Evolutionary conservation across 2,329 filamentous ascomycete genomes (phyloP).

Genomic region (Saccharata proteae): DNA sequence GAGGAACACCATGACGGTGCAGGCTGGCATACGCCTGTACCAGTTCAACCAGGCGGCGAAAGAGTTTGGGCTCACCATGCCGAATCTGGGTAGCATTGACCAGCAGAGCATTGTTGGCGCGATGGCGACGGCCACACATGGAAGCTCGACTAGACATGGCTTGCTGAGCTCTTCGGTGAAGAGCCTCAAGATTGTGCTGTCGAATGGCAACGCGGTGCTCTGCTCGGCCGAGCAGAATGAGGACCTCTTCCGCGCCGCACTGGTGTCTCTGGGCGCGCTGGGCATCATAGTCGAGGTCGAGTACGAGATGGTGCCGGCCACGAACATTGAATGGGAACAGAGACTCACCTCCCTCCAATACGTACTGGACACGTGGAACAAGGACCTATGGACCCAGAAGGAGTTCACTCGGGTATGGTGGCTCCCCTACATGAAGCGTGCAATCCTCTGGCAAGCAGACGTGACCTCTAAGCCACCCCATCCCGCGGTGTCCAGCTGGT

Average conservation of each 20-base stretch:
- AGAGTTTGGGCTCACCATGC: constrained; percentile 66
- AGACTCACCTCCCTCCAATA: constrained; percentile 57
- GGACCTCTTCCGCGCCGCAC: constrained; percentile 76
- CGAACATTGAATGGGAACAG: constrained; percentile 80
- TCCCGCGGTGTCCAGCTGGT: constrained; percentile 58
- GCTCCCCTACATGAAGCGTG: constrained; percentile 83
- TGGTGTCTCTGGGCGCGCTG: constrained; percentile 77
- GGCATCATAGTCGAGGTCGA: constrained; percentile 87
- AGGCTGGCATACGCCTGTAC: constrained; percentile 79
- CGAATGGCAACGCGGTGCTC: constrained; percentile 60
- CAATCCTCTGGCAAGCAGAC: constrained; percentile 82
- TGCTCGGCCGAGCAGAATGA: constrained; percentile 58
- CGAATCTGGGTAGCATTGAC: constrained; percentile 89
- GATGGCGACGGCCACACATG: constrained; percentile 87
- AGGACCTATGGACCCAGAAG: constrained; percentile 64
- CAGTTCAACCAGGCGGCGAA: constrained; percentile 64
- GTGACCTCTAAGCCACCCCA: constrained; percentile 53
- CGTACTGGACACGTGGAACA: constrained; percentile 60
- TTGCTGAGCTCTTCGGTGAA: constrained; percentile 69
- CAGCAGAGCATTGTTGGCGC: constrained; percentile 86
- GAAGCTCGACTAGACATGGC: constrained; percentile 73
- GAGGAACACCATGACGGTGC: constrained; percentile 57
- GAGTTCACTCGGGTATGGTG: constrained; percentile 96
- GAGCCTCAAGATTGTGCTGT: constrained; percentile 66
- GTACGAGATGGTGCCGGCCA: constrained; percentile 66